These are phyloP conservation scores for Dryas octopetala DNA, from an alignment of 306 rosid species.

Conservation along the genomic window DNA sequence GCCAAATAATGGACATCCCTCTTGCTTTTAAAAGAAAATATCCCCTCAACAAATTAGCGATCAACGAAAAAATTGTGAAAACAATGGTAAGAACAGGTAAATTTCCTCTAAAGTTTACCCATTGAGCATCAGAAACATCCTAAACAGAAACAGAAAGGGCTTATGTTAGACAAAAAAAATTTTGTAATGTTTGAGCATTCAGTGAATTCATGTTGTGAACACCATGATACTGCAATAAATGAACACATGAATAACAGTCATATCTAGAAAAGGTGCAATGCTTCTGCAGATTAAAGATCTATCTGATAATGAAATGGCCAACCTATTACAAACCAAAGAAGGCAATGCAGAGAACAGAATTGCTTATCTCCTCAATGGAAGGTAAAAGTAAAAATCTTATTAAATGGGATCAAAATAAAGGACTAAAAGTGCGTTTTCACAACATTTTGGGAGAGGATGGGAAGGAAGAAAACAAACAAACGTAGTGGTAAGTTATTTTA, in stretches of 20 bases:
- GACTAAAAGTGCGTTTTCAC: too few relatives aligned
- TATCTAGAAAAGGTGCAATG: background rate
- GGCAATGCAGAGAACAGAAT: background rate
- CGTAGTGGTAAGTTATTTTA: too few relatives aligned
- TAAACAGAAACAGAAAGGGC: conserved; percentile 27
- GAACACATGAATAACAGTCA: background rate
- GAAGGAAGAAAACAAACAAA: too few relatives aligned
- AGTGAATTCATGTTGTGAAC: background rate
- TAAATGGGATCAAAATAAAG: too few relatives aligned
- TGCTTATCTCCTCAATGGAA: background rate
- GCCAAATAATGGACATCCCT: conserved; percentile 86
- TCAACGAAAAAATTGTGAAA: conserved; percentile 55
- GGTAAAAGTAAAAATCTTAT: background rate
- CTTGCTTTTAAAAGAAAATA: conserved; percentile 50
- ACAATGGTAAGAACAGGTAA: conserved; percentile 69
- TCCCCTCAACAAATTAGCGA: conserved; percentile 50
- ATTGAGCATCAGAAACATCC: conserved; percentile 95
- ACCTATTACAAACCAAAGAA: background rate
- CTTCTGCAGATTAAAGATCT: background rate
- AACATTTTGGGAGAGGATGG: background rate
- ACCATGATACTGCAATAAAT: too few relatives aligned
- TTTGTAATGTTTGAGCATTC: background rate
- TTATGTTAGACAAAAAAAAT: background rate
- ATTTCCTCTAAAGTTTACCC: conserved; percentile 88
- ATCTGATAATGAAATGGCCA: background rate